Evolutionary conservation across 805 yeast species (phyloP).

Genomic region (Yamadazyma tumulicola): DNA sequence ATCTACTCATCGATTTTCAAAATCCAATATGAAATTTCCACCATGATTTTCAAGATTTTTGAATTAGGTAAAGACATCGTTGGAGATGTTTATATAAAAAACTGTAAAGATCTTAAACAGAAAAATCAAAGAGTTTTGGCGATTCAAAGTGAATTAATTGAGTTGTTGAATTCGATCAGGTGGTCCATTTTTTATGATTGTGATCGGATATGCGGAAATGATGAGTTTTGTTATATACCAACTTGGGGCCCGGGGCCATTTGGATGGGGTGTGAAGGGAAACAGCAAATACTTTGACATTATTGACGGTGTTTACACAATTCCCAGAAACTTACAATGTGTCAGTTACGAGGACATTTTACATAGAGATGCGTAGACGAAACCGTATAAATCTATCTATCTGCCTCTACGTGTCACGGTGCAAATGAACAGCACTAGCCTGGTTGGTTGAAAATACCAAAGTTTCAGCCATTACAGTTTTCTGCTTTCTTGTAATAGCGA

Average conservation of each 20-base stretch:
- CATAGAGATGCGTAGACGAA: no score
- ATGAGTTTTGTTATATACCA: constrained; percentile 55
- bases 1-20: constrained; percentile 47
- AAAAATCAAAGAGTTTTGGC: constrained; percentile 2
- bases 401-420: constrained; percentile 34
- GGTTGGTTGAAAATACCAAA: constrained; percentile 79
- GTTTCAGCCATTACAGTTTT: constrained; percentile 79
- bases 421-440: constrained; percentile 72
- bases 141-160: constrained; percentile 3
- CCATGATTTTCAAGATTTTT: constrained; percentile 33
- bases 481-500: constrained; percentile 61
- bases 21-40: constrained; percentile 38
- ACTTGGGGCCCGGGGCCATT: constrained; percentile 61
- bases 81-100: constrained; percentile 13
- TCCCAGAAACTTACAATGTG: constrained; percentile 15
- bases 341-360: constrained; percentile 9
- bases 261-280: constrained; percentile 31
- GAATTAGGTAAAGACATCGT: constrained; percentile 17
- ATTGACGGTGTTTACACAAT: constrained; percentile 13
- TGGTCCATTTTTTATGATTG: constrained; percentile 47
- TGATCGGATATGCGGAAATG: constrained; percentile 36
- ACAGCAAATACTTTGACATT: constrained; percentile 10
- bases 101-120: neutral
- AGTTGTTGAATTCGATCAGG: constrained; percentile 15
- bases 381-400: no score